Evolutionary conservation across 2,329 filamentous ascomycete species (phyloP).

Genomic region (Phoma sp.): DNA sequence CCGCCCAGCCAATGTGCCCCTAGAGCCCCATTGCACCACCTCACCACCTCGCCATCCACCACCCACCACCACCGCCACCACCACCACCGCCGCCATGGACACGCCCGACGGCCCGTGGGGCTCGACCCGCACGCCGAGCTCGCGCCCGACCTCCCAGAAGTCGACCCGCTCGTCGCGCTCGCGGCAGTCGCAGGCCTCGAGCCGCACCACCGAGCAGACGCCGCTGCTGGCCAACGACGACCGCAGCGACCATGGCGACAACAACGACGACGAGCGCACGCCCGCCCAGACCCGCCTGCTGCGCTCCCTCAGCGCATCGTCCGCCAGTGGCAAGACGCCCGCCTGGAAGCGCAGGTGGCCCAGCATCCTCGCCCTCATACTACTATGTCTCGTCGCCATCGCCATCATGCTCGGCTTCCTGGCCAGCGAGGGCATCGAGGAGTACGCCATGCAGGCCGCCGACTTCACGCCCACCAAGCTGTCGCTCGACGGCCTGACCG

Average conservation of each 20-base stretch:
- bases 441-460: constrained; percentile 84
- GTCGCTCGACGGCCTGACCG: constrained; percentile 84
- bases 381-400: constrained; percentile 69
- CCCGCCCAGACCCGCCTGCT: constrained; percentile 48
- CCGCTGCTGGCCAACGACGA: constrained; percentile 48
- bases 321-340: constrained; percentile 33
- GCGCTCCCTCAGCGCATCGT: constrained; percentile 41
- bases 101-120: constrained; percentile 46
- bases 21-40: neutral
- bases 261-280: constrained; percentile 29
- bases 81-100: too few species aligned
- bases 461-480: constrained; percentile 84
- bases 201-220: constrained; percentile 49
- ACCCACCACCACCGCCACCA: neutral
- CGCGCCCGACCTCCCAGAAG: constrained; percentile 48
- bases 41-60: neutral
- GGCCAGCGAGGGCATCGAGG: constrained; percentile 78
- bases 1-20: neutral
- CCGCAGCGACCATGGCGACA: constrained; percentile 31
- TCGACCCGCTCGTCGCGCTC: constrained; percentile 46
- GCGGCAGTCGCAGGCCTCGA: constrained; percentile 40
- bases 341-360: constrained; percentile 70
- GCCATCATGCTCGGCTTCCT: constrained; percentile 85
- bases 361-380: constrained; percentile 74
- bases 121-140: constrained; percentile 47